Base-by-base conservation (phyloP, 306 rosid species). In the Castanea crenata region DNA sequence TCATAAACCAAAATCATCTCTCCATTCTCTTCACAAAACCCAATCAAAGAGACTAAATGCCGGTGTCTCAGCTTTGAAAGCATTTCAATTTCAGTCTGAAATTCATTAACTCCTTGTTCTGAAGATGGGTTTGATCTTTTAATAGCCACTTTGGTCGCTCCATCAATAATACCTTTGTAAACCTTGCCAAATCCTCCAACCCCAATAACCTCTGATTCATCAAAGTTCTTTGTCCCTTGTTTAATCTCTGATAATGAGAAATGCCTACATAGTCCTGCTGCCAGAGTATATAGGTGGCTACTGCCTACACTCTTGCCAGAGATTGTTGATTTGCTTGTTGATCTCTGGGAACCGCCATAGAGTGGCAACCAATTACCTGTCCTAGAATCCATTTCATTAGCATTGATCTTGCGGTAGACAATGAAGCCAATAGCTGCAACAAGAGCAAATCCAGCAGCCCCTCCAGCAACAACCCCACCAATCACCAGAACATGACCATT, bases 181-280 rank as follows among this genome's bases (percentile, higher is more conserved):
- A 88, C 91, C 76, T 85, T 86, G 44, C 91, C 91, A 79, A 86
- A 88, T 25, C 92, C 89, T 74, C 89, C 89, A 84, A 83, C 88
- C 71, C 88, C 92, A 67, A 88, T 75, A 7, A 79, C 83, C 19
- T 81, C 74, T 25, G 86, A 79, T 15, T 88, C 85, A 19, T 88
- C 80, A 29, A 88, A 84, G 69, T 82, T 86, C 78, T 82, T 88
- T 19, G 85, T 79, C 19, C 88, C 88, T 15, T 79, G 69, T 68
- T 20, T 79, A 29, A 86, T 81, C 80, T 88, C 92, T 0, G 71
- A 41, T 3, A 88, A 76, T 14, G 89, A 81, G 63, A 88, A 88
- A 41, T 84, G 86, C 67, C 79, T 56, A 32, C 89, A 88, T 0
- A 78, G 78, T 25, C 80, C 81, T 16, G 63, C 83, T 55, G 79